Evolutionary conservation across 2,329 filamentous ascomycete genomes (phyloP).

Genomic region (Hymenoscyphus scutula): DNA sequence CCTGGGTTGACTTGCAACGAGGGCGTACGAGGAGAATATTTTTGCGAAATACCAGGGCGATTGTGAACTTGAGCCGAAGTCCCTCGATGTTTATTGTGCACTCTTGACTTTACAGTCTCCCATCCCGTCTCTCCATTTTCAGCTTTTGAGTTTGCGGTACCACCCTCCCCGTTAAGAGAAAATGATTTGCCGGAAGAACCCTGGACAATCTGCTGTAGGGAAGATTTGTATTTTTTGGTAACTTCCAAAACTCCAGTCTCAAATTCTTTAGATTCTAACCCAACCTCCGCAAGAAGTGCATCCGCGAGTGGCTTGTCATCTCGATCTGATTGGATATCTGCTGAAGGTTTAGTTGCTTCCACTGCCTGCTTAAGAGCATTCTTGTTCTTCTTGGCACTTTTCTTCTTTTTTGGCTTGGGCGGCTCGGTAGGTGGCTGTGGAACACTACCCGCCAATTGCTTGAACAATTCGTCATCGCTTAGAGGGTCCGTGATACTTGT

Average conservation of each 20-base stretch:
- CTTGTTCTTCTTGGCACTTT: neutral
- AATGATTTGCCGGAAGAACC: neutral
- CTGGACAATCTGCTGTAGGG: neutral
- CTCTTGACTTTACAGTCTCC: slow-evolving; percentile 7
- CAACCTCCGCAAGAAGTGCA: neutral
- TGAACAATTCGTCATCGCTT: neutral
- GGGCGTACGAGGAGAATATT: neutral
- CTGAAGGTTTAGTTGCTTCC: neutral
- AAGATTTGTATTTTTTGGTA: neutral
- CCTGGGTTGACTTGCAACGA: neutral
- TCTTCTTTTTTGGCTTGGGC: neutral
- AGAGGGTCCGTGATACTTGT: neutral
- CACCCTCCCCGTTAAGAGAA: neutral
- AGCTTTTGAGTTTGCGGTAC: neutral
- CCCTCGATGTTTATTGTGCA: neutral
- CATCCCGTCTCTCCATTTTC: slow-evolving; percentile 1
- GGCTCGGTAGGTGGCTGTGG: slow-evolving; percentile 1
- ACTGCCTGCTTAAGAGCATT: neutral
- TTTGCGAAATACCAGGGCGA: neutral
- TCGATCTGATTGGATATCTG: neutral
- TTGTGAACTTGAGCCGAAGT: neutral
- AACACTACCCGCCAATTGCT: neutral
- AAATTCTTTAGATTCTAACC: neutral
- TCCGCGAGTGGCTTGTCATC: neutral
- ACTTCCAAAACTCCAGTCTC: neutral